Evolutionary conservation across 768 basidiomycete species (phyloP).

Genomic region (Auriscalpium vulgare): DNA sequence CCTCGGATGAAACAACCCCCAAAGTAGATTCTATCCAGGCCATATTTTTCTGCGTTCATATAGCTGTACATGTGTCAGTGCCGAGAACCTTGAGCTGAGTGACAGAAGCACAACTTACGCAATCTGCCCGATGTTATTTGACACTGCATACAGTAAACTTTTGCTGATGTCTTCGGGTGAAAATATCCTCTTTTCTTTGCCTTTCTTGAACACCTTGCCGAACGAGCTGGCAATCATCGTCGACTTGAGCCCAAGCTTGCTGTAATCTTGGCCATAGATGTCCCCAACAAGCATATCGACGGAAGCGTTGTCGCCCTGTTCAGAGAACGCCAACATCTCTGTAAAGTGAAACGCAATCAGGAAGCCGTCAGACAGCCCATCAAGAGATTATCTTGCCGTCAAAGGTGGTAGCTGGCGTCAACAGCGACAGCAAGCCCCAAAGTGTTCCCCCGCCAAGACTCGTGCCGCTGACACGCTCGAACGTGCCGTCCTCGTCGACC

Average conservation of each 20-base stretch:
- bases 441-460: slow-evolving; percentile 95
- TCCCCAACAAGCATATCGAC: slow-evolving; percentile 99
- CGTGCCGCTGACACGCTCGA: slow-evolving; percentile 95
- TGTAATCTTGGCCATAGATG: slow-evolving; percentile 98
- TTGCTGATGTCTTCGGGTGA: slow-evolving; percentile 89
- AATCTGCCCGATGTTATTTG: slow-evolving; percentile 99
- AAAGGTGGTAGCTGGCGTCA: slow-evolving; percentile 93
- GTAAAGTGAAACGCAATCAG: slow-evolving; percentile 13
- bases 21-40: slow-evolving; percentile 94
- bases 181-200: slow-evolving; percentile 69
- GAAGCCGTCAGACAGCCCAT: neutral
- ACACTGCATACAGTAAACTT: slow-evolving; percentile 91
- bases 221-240: slow-evolving; percentile 98
- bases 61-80: slow-evolving; percentile 48
- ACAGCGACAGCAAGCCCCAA: slow-evolving; percentile 89
- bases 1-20: slow-evolving; percentile 99
- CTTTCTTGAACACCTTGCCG: slow-evolving; percentile 95
- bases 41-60: slow-evolving; percentile 99
- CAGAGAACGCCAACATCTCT: slow-evolving; percentile 97
- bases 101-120: slow-evolving; percentile 60
- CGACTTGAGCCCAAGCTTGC: slow-evolving; percentile 90
- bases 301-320: slow-evolving; percentile 84
- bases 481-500: slow-evolving; percentile 90
- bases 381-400: slow-evolving; percentile 66
- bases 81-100: neutral